phyloP scores from a whole-genome alignment of 1,284 basidiomycete genomes.

The Phellopilus nigrolimitatus region DNA sequence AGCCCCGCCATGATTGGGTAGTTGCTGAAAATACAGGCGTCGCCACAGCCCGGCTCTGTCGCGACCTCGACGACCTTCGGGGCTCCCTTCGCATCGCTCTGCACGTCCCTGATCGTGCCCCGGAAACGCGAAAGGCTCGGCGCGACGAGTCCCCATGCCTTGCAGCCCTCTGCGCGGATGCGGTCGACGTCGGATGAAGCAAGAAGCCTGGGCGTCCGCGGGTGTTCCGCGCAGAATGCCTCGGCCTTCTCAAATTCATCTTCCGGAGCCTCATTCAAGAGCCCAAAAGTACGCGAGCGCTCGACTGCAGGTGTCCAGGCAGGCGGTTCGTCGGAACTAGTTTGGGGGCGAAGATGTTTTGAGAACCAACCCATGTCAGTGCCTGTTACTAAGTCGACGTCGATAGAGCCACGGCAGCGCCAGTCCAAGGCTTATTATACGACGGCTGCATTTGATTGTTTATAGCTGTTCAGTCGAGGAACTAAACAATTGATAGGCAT shows the following conservation, averaged over 20 bases:
- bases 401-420: too few species aligned
- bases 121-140: slow-evolving; percentile 35
- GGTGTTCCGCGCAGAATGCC: slow-evolving; percentile 41
- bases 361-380: background rate
- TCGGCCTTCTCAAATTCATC: slow-evolving; percentile 48
- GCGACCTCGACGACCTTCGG: slow-evolving; percentile 35
- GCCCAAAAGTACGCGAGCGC: slow-evolving; percentile 40
- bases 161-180: slow-evolving; percentile 41
- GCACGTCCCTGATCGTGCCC: slow-evolving; percentile 32
- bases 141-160: slow-evolving; percentile 47
- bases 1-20: slow-evolving; percentile 57
- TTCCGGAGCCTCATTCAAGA: slow-evolving; percentile 48
- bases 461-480: too few species aligned
- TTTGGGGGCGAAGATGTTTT: background rate
- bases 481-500: too few species aligned
- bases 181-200: slow-evolving; percentile 45
- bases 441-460: too few species aligned
- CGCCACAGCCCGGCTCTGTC: slow-evolving; percentile 40
- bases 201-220: slow-evolving; percentile 40
- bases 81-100: slow-evolving; percentile 34
- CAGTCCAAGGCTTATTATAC: too few species aligned
- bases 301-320: slow-evolving; percentile 48
- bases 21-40: slow-evolving; percentile 52
- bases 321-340: slow-evolving; percentile 31
- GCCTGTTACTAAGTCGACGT: too few species aligned